A percentile compares a stretch with the other conserved stretches of the same genome.
Evolutionary conservation across 1,284 basidiomycete species (phyloP).

Genomic region (Heterobasidion irregulare): DNA sequence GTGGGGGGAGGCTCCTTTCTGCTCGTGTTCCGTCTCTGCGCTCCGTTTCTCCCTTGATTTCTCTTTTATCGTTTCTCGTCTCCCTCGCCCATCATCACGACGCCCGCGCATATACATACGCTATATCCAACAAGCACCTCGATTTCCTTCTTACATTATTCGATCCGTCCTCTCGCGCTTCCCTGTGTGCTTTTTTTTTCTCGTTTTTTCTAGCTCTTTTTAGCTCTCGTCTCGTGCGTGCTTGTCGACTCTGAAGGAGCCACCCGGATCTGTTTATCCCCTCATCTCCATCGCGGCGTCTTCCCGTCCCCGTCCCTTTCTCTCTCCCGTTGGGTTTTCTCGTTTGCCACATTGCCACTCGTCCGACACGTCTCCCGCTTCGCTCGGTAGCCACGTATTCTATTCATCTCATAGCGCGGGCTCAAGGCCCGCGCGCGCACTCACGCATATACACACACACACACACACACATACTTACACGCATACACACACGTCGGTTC

Average conservation of each 20-base stretch:
- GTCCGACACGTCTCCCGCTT: background rate
- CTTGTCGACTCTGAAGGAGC: background rate
- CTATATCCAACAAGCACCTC: background rate
- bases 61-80: background rate
- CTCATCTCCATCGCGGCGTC: background rate
- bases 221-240: too few relatives aligned
- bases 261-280: background rate
- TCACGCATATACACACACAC: too few relatives aligned
- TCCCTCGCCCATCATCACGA: background rate
- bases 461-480: too few relatives aligned
- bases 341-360: slow-evolving; percentile 4
- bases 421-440: slow-evolving; percentile 8
- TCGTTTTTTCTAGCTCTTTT: too few relatives aligned
- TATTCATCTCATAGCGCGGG: slow-evolving; percentile 4
- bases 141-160: too few relatives aligned
- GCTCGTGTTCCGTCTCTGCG: background rate
- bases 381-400: background rate
- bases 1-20: background rate
- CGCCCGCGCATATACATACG: background rate
- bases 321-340: slow-evolving; percentile 7
- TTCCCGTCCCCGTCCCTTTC: slow-evolving; percentile 3
- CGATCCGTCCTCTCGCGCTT: too few relatives aligned
- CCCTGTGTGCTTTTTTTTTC: too few relatives aligned
- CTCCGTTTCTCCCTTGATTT: background rate
- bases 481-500: too few relatives aligned